phyloP scores from a whole-genome alignment of 176 grass and related monocot genomes.

The Guadua angustifolia region DNA sequence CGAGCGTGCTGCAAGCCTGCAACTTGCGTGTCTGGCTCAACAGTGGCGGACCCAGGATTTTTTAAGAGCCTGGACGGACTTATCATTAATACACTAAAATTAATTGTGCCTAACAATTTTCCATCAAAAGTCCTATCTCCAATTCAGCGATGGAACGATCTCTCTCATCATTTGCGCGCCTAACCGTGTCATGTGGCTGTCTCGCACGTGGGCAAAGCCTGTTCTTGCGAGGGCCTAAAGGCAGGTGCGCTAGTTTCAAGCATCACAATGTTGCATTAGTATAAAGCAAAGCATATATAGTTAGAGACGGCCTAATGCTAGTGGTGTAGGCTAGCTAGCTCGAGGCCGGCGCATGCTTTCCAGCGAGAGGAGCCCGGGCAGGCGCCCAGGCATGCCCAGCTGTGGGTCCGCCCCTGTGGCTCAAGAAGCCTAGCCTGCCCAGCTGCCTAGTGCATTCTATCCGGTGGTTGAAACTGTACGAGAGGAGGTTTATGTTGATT shows the following conservation, averaged over 20 bases:
- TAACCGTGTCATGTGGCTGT: conserved; percentile 23
- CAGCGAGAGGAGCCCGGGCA: neutral
- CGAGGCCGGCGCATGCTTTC: neutral
- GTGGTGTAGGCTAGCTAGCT: neutral
- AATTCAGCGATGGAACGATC: no score
- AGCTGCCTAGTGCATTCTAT: neutral
- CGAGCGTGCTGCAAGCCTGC: neutral
- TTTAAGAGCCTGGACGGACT: no score
- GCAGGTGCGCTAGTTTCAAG: neutral
- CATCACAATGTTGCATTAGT: neutral
- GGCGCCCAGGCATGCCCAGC: no score
- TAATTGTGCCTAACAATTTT: no score
- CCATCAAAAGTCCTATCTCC: no score
- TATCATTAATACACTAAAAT: no score
- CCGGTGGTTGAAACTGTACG: neutral
- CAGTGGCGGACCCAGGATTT: no score
- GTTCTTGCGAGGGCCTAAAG: neutral
- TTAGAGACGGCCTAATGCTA: neutral
- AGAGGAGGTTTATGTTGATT: neutral
- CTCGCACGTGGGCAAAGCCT: neutral
- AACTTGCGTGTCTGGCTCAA: neutral
- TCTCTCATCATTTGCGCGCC: neutral
- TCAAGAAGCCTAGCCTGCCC: neutral
- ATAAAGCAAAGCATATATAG: neutral
- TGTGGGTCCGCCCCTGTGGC: no score